Base-by-base conservation (phyloP, 1,139 yeast genomes). In the Pichia sp. region DNA sequence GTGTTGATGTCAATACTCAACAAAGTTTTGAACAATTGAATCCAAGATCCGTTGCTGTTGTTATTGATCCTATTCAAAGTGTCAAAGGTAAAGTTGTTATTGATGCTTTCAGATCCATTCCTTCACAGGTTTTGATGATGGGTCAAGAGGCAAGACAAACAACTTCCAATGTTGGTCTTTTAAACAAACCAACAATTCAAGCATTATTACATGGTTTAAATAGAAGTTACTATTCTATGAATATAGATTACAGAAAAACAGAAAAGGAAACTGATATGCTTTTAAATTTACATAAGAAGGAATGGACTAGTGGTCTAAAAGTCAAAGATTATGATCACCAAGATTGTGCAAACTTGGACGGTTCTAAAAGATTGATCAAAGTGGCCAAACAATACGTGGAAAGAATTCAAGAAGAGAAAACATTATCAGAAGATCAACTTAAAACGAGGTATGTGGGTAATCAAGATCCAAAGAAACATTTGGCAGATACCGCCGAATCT, bases 141-240 rank as follows among this genome's bases (percentile, higher is more conserved):
- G 96, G 96, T 47, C 95, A 86, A 64, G 99, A 94, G 65, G 97
- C 98, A 45, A 83, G 99, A 62, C 98, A 92, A 64, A 84, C 97
- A 26, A 94, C 98, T 3, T 87, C 97, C 29, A 94, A 92, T 61
- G 83, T 90, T 42, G 98, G 98, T 39, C 87, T 90, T 57, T 75
- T 94, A 65, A 90, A 92, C 67, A 94, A 94, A 64, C 97, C 98
- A n/a, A 85, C 95, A 33, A 90, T 94, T 58, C 97, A 92, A 66
- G 97, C 98, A 1, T 75, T 94, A 61, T 88, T 94, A 54, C 99
- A 94, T 61, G 98, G 98, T 3, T 75, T 94, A 57, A 94, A 94
- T 68, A 90, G 98, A 61, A 96, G 88, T 64, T 94, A 94, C 64
- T 94, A 94, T 64, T 90, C 97, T 23, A 76, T 94, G 57, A 90